Percentiles rank a stretch among this genome's conserved stretches.
phyloP scores from a whole-genome alignment of 257 asterid genomes.

The Forsythia viridissima region DNA sequence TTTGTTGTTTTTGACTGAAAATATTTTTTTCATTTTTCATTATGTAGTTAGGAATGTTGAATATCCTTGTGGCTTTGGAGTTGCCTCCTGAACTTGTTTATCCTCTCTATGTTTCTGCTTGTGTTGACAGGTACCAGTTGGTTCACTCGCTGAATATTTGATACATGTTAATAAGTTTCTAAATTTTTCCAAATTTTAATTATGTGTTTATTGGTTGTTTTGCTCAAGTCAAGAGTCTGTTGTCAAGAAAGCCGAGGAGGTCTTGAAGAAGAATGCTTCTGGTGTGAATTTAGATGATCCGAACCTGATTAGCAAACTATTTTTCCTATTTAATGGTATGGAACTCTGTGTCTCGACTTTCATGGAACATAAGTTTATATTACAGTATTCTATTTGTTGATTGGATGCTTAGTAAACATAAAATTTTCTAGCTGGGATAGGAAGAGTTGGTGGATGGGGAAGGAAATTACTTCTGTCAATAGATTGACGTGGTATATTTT shows the following conservation, averaged over 20 bases:
- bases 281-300: conserved; percentile 78
- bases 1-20: conserved; percentile 16
- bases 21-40: conserved; percentile 24
- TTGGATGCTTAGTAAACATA: conserved; percentile 13
- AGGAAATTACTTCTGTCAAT: conserved; percentile 18
- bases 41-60: conserved; percentile 82
- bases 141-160: conserved; percentile 11
- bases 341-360: conserved; percentile 17
- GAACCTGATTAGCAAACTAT: conserved; percentile 66
- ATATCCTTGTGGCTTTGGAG: conserved; percentile 70
- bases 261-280: conserved; percentile 82
- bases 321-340: conserved; percentile 80
- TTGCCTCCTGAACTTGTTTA: conserved; percentile 75
- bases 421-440: too few relatives aligned
- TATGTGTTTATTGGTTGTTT: conserved; percentile 25
- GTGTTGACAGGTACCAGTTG: conserved; percentile 69
- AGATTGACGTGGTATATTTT: conserved; percentile 12
- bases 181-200: conserved; percentile 9
- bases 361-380: not conserved
- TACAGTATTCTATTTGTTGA: conserved; percentile 17
- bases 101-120: conserved; percentile 83
- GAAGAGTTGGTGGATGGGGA: not conserved
- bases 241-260: conserved; percentile 81
- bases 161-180: conserved; percentile 13
- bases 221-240: conserved; percentile 77